Evolutionary conservation across 2,329 filamentous ascomycete genomes (phyloP).

Genomic region (Diplocarpon rosae): DNA sequence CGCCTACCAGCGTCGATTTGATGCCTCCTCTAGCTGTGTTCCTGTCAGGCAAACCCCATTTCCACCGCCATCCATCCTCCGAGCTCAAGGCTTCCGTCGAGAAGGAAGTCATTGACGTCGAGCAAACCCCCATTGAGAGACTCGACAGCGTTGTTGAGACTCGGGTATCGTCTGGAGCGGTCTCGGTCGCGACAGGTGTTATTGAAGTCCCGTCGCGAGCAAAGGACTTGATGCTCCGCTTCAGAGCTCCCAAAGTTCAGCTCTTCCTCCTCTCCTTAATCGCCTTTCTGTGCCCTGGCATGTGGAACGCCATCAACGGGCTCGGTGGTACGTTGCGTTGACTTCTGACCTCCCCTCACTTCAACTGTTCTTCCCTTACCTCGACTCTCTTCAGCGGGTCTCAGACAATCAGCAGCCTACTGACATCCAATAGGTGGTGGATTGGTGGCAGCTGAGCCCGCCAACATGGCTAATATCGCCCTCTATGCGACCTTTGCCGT

Average conservation of each 20-base stretch:
- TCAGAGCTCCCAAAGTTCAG: slow-evolving; percentile 31
- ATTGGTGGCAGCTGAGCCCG: slow-evolving; percentile 38
- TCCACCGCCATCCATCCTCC: too few species aligned
- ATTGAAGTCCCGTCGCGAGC: too few species aligned
- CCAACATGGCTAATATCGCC: slow-evolving; percentile 36
- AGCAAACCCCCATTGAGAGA: too few species aligned
- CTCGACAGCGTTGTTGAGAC: too few species aligned
- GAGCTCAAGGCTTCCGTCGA: too few species aligned
- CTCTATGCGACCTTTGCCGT: slow-evolving; percentile 39
- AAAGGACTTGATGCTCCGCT: too few species aligned
- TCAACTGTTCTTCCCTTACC: not conserved
- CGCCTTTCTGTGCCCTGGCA: slow-evolving; percentile 58
- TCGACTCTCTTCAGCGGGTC: not conserved
- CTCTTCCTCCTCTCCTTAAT: slow-evolving; percentile 57
- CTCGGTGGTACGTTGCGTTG: slow-evolving; percentile 42
- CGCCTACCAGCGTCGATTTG: too few species aligned
- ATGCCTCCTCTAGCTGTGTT: too few species aligned
- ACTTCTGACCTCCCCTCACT: not conserved
- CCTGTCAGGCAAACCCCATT: too few species aligned
- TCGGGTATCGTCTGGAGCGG: too few species aligned
- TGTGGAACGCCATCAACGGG: slow-evolving; percentile 57
- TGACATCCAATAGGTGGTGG: slow-evolving; percentile 27
- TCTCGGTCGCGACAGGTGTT: too few species aligned
- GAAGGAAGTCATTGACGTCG: too few species aligned
- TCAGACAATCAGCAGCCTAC: not conserved